Evolutionary conservation across 345 rosid genomes (phyloP).

Genomic region (Diplotaxis tenuifolia): DNA sequence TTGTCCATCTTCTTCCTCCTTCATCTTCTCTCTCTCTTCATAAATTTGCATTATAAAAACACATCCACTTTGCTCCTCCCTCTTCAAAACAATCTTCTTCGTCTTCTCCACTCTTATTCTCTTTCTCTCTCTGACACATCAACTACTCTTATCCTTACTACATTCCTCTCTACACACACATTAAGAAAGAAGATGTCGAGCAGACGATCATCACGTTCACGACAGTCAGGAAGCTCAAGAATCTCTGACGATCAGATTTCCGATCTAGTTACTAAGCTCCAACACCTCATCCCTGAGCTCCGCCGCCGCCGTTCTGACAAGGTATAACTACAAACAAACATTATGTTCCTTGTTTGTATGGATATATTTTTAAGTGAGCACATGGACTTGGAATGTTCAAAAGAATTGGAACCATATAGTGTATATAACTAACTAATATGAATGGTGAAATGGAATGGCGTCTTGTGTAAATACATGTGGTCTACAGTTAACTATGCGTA

Average conservation of each 20-base stretch:
- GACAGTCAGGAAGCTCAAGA: slow-evolving; percentile 58
- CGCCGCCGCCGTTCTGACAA: slow-evolving; percentile 68
- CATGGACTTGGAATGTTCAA: slow-evolving; percentile 28
- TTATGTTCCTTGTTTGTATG: slow-evolving; percentile 15
- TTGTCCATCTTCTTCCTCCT: slow-evolving; percentile 21
- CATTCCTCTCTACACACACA: neutral
- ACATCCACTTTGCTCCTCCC: slow-evolving; percentile 31
- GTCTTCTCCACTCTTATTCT: slow-evolving; percentile 25
- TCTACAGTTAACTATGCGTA: slow-evolving; percentile 34
- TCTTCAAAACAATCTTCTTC: slow-evolving; percentile 29
- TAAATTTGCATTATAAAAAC: slow-evolving; percentile 35
- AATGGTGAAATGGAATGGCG: slow-evolving; percentile 29
- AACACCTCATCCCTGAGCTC: slow-evolving; percentile 81
- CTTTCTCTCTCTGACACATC: slow-evolving; percentile 27
- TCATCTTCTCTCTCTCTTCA: slow-evolving; percentile 30
- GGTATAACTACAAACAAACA: slow-evolving; percentile 42
- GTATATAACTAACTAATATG: slow-evolving; percentile 8
- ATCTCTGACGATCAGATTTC: slow-evolving; percentile 82
- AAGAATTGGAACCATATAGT: slow-evolving; percentile 22
- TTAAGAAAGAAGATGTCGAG: slow-evolving; percentile 56
- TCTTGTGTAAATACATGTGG: slow-evolving; percentile 42
- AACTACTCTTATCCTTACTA: slow-evolving; percentile 26
- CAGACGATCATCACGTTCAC: slow-evolving; percentile 76
- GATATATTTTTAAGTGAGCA: neutral
- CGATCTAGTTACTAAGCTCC: slow-evolving; percentile 79